Percentiles rank a stretch among this genome's conserved stretches.
phyloP scores from a whole-genome alignment of 176 grass and related monocot species.

The Bolboschoenus planiculmis region DNA sequence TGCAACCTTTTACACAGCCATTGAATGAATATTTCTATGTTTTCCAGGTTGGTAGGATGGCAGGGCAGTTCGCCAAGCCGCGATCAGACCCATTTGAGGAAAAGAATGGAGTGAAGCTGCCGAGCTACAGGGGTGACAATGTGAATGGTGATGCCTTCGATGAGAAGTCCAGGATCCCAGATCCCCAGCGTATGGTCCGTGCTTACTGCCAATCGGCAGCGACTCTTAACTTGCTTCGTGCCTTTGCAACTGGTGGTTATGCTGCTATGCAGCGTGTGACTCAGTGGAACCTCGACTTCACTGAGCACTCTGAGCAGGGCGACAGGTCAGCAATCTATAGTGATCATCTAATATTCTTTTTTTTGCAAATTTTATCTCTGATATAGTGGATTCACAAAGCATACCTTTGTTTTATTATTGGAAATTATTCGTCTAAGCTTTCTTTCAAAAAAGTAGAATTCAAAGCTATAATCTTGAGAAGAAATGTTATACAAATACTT shows the following conservation, averaged over 20 bases:
- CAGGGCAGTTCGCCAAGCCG: conserved; percentile 94
- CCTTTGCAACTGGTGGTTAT: conserved; percentile 89
- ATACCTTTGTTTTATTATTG: background rate
- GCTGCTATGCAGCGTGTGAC: conserved; percentile 86
- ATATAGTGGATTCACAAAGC: background rate
- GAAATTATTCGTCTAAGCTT: background rate
- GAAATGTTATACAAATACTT: background rate
- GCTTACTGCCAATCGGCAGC: conserved; percentile 78
- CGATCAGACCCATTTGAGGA: conserved; percentile 69
- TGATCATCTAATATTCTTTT: background rate
- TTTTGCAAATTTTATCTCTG: background rate
- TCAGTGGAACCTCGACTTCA: conserved; percentile 95
- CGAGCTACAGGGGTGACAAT: conserved; percentile 98
- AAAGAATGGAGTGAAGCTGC: conserved; percentile 75
- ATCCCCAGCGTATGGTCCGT: conserved; percentile 83
- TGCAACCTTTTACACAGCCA: background rate
- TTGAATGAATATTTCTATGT: background rate
- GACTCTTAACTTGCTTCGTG: conserved; percentile 80
- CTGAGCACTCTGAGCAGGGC: conserved; percentile 84
- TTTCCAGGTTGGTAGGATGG: conserved; percentile 78
- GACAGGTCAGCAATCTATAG: conserved; percentile 41
- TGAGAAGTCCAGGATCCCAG: conserved; percentile 63
- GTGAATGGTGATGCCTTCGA: conserved; percentile 69
- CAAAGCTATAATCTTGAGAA: background rate
- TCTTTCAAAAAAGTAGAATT: background rate